Base-by-base conservation (phyloP, 225 moss, liverwort and hornwort species). In the Polytrichum formosum region DNA sequence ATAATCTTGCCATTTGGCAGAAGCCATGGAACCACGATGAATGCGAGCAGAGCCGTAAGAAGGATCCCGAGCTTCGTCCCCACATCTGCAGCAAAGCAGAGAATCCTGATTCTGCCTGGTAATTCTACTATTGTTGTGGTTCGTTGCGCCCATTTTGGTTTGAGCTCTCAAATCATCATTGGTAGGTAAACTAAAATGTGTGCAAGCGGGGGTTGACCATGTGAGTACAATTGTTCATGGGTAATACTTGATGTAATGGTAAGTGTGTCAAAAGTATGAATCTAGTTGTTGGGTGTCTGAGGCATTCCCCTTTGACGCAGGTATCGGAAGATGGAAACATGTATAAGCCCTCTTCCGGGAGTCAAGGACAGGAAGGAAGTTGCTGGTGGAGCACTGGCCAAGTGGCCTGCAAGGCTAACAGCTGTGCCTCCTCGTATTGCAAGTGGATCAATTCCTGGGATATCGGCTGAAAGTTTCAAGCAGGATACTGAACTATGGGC, bases 1-100 rank as follows among this genome's bases (percentile, higher is more conserved):
- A 93, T 75, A 89, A 96, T 68, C 79, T 96, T 65, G 96, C 93
- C 37, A 89, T 96, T 69, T 96, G 96, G 96, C 89, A 87, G 69
- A 96, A 96, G 74, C 93, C 93, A 3, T 56, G 82, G 37, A 96
- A 96, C 80, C 96, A 96, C 69, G 70, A 67, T 7, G 75, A 92
- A 76, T 96, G 93, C 73, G 88, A 81, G 66, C 75, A 77, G 76
- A 77, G 63, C 59, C 85, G 82, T 56, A 84, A 77, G 79, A 73
- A 72, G 22, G 79, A 90, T 64, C 78, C 68, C 63, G 71, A 74
- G 30, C 55, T 87, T 76, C 79, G 87, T 54, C 90, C 96, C n/a
- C 90, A 84, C 55, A 89, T 96, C 65, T 96, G 93, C 80, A 82
- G 83, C 67, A 73, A 78, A 55, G 91, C 88, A 58, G 91, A 93